Evolutionary conservation across 1,284 basidiomycete genomes (phyloP).

Genomic region (Trametes polyzona): DNA sequence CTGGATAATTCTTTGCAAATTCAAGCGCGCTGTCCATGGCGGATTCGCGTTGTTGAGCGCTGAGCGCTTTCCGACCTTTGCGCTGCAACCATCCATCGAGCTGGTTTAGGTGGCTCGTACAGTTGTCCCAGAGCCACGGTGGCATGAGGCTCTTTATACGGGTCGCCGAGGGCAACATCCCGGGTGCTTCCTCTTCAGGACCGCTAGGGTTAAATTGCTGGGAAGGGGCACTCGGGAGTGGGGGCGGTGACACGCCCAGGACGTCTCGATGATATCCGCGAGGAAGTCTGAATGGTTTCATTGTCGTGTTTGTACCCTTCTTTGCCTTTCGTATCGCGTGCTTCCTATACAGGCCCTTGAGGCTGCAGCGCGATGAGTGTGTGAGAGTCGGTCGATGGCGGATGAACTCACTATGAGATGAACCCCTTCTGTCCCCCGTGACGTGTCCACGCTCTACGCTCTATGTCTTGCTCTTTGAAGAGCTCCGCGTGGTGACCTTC

Average conservation of each 20-base stretch:
- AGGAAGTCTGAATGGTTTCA: neutral
- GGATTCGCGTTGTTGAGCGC: neutral
- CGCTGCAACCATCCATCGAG: neutral
- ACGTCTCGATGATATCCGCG: neutral
- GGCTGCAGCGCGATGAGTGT: neutral
- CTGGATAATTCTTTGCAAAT: neutral
- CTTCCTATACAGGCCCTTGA: neutral
- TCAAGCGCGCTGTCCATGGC: neutral
- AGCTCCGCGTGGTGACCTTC: neutral
- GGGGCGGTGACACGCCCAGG: neutral
- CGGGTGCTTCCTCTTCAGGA: too few relatives aligned
- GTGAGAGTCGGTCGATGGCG: neutral
- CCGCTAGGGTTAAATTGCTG: too few relatives aligned
- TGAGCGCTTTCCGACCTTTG: neutral
- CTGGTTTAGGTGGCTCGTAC: neutral
- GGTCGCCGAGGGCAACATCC: too few relatives aligned
- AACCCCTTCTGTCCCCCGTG: conserved; percentile 49
- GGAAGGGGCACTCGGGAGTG: too few relatives aligned
- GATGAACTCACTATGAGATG: neutral
- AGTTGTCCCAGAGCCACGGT: neutral
- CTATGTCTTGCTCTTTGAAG: neutral
- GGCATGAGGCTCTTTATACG: neutral
- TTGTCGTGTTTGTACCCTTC: neutral
- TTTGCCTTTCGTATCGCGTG: neutral
- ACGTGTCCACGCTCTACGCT: neutral